Evolutionary conservation across 2,329 filamentous ascomycete species (phyloP), one percentile per base, ranked within the genome.

Genomic region (Talaromyces sp.): DNA sequence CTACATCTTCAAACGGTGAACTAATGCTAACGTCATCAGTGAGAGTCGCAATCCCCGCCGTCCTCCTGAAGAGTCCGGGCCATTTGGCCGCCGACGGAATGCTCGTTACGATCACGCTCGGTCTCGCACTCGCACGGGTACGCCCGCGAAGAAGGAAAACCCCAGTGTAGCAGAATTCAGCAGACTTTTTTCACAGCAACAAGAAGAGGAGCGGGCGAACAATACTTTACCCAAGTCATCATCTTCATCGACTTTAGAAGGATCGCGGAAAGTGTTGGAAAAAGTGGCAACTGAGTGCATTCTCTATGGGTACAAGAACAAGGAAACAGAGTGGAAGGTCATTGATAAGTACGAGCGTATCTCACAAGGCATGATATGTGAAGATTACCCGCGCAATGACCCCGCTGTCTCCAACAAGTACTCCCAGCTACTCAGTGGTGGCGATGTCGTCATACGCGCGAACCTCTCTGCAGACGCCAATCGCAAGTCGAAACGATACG

Each of bases 301-400:
- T 57, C 80, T 97, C 15, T 89, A 92, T 64, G 93, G 93, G 31
- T 97, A 92, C 74, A 84, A 72, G 77, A 86, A 74, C 81, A 91
- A 78, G 64, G 79, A 82, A 4, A 70, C 73, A 7, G 82, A 86
- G 69, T 97, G 94, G 82, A 91, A 92, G 28, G 91, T 91, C 35
- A 87, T 97, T 65, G 86, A 89, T 64, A 89, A 90, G 75, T 97
- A 89, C 76, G 93, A 97, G 77, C 84, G 87, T 60, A 85, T 96
- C 41, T 93, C 89, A 6, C 74, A 76, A 33, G 92, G 92, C 25
- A 78, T 84, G 62, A 90, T 97, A 70, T 92, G 92, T 73, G 93
- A 97, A 76, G 92, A 97, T 75, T 97, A 97, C 73, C 85, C 91
- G 8, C 86, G 93, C 62, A 86, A 89, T 63, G 88, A 93, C n/a